Percentiles rank a stretch among this genome's conserved stretches.
These are phyloP conservation scores for Bondarzewia mesenterica DNA, from an alignment of 1,284 basidiomycete species.

Conservation along the genomic window DNA sequence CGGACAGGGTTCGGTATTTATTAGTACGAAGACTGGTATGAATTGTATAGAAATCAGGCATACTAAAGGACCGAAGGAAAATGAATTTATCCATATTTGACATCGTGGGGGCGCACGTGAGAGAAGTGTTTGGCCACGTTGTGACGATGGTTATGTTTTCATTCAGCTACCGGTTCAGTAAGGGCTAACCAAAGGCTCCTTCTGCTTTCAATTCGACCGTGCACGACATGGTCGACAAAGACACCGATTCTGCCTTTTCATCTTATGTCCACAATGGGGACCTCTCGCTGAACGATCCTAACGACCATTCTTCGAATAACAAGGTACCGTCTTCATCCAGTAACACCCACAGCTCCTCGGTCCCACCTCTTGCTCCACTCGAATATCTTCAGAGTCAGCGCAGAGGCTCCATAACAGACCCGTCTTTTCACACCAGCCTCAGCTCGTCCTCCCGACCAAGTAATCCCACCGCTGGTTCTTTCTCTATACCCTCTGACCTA, in stretches of 20 bases:
- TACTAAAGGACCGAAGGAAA: not conserved
- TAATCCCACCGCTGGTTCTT: conserved; percentile 16
- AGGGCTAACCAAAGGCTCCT: not conserved
- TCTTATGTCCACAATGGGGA: conserved; percentile 15
- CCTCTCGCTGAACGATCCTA: conserved; percentile 14
- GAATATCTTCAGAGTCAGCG: conserved; percentile 72
- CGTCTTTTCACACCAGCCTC: conserved; percentile 54
- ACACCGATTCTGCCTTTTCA: conserved; percentile 10
- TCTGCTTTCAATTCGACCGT: not conserved
- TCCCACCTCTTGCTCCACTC: conserved; percentile 57
- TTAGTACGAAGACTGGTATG: not conserved
- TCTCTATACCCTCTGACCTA: conserved; percentile 23
- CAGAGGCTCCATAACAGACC: conserved; percentile 73
- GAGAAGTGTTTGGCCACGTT: conserved; percentile 12
- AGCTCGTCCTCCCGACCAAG: conserved; percentile 18
- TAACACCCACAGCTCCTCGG: conserved; percentile 25
- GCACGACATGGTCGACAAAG: conserved; percentile 13
- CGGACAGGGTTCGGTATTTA: conserved; percentile 17
- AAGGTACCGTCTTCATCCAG: conserved; percentile 24
- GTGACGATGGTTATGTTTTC: conserved; percentile 2
- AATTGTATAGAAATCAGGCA: not conserved
- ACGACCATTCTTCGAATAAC: conserved; percentile 19
- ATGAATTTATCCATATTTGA: not conserved
- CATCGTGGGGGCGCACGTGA: conserved; percentile 7
- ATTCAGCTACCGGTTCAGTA: not conserved